A percentile compares a stretch with the other conserved stretches of the same genome.
phyloP scores from a whole-genome alignment of 1,139 yeast genomes.

The Hyphopichia burtonii region DNA sequence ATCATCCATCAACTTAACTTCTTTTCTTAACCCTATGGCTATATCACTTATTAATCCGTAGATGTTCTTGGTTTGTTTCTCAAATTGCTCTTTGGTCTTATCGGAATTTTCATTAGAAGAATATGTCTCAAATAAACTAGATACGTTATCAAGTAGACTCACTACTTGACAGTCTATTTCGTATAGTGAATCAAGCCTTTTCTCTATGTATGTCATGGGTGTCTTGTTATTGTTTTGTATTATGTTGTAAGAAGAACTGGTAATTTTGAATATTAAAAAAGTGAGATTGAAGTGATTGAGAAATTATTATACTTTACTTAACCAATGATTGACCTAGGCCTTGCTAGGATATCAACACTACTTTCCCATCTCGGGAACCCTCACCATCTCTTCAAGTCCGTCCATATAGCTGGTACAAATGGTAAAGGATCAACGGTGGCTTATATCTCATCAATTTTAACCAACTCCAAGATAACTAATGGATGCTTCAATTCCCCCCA shows the following conservation, averaged over 20 bases:
- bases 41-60: conserved; percentile 34
- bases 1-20: conserved; percentile 57
- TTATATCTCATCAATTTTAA: conserved; percentile 63
- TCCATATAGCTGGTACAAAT: conserved; percentile 92
- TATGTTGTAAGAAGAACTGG: too few relatives aligned
- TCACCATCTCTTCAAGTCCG: conserved; percentile 56
- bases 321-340: conserved; percentile 50
- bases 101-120: conserved; percentile 15
- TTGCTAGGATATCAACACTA: conserved; percentile 58
- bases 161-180: conserved; percentile 47
- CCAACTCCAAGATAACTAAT: conserved; percentile 46
- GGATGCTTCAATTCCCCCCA: conserved; percentile 93
- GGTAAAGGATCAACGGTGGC: conserved; percentile 93
- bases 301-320: not conserved
- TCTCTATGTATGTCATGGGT: conserved; percentile 24
- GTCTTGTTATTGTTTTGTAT: too few relatives aligned
- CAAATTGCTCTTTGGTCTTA: conserved; percentile 22
- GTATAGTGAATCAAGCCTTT: conserved; percentile 44
- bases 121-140: conserved; percentile 41
- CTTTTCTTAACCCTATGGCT: conserved; percentile 53
- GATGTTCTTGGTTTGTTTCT: conserved; percentile 30
- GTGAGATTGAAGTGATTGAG: too few relatives aligned
- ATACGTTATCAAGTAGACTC: conserved; percentile 38
- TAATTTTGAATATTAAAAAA: too few relatives aligned
- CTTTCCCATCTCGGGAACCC: conserved; percentile 67